Base-by-base conservation (phyloP, 2,329 filamentous ascomycete species). In the Botrytis deweyae region DNA sequence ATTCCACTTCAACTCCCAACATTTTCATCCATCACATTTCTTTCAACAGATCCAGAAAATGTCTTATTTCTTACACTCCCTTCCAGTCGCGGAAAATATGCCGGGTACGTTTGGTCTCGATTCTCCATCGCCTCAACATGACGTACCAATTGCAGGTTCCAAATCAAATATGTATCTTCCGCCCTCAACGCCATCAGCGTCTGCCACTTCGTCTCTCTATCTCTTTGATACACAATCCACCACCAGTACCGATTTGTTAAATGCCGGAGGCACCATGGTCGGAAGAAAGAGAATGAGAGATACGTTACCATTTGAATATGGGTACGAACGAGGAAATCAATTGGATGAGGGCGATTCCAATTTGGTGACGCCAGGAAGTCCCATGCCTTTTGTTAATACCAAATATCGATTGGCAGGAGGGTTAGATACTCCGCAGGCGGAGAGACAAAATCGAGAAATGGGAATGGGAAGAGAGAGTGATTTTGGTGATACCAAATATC, bases 321-420 rank as follows among this genome's bases (percentile, higher is more conserved):
- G 36, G 20, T 55, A 62, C 22, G 70, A 58, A 36, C 49, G 73
- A 10, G 55, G 55, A 52, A 68, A 68, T 55, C 65, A 68, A 68
- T 55, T 55, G 14, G 73, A 77, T 40, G 74, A 78, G 72, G 71
- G 73, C 66, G 70, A 70, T 40, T 22, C 65, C 1, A 55, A 68
- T 40, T 46, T 65, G 25, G 52, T 69, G 42, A 67, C 72, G 10
- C 77, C 79, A 36, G 76, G 74, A 62, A 78, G 78, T 72, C 85
- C 85, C 25, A 80, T 82, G 42, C 83, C 83, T 4, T 82, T 87
- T 68, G 86, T 87, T 22, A 86, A 87, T 79, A 86, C 87, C 66
- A 82, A 82, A 76, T 88, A 88, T 79, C 80, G 81, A 33, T 80
- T 88, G 7, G 85, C 85, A 52, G 85, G 85, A 58, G 86, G 86